phyloP scores from a whole-genome alignment of 2,329 filamentous ascomycete species.

The Sporothrix brasiliensis region DNA sequence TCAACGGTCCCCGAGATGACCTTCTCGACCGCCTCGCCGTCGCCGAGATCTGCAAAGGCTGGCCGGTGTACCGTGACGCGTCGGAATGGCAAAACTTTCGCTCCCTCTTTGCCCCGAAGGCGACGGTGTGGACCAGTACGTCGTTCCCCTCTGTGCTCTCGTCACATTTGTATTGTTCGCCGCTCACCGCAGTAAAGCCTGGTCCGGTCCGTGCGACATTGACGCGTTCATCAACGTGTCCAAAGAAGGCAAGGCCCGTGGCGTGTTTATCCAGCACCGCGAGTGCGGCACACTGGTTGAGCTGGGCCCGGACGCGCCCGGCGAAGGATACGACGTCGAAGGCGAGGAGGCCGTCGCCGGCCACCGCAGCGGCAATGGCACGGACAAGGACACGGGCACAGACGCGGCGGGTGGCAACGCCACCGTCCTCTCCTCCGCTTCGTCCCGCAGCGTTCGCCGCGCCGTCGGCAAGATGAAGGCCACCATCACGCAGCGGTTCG shows the following conservation, averaged over 20 bases:
- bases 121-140: constrained; percentile 55
- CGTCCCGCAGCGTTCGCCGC: constrained; percentile 45
- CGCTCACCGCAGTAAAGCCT: constrained; percentile 44
- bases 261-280: constrained; percentile 61
- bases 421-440: constrained; percentile 38
- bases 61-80: constrained; percentile 57
- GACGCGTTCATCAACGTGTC: constrained; percentile 55
- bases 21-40: constrained; percentile 52
- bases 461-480: constrained; percentile 48
- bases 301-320: constrained; percentile 35
- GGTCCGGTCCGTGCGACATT: constrained; percentile 49
- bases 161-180: constrained; percentile 10
- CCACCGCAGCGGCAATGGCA: too few relatives aligned
- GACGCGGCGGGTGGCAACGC: constrained; percentile 46
- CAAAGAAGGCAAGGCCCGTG: constrained; percentile 53
- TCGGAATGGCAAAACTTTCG: constrained; percentile 58
- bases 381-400: too few relatives aligned
- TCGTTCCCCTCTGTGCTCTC: background rate
- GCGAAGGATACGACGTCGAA: constrained; percentile 8
- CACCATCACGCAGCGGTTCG: constrained; percentile 57
- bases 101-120: constrained; percentile 51
- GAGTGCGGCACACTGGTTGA: constrained; percentile 42
- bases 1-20: constrained; percentile 49
- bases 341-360: constrained; percentile 33
- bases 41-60: constrained; percentile 57